A percentile compares a stretch with the other conserved stretches of the same genome.
phyloP scores from a whole-genome alignment of 768 basidiomycete genomes.

The Tricholoma sp. region DNA sequence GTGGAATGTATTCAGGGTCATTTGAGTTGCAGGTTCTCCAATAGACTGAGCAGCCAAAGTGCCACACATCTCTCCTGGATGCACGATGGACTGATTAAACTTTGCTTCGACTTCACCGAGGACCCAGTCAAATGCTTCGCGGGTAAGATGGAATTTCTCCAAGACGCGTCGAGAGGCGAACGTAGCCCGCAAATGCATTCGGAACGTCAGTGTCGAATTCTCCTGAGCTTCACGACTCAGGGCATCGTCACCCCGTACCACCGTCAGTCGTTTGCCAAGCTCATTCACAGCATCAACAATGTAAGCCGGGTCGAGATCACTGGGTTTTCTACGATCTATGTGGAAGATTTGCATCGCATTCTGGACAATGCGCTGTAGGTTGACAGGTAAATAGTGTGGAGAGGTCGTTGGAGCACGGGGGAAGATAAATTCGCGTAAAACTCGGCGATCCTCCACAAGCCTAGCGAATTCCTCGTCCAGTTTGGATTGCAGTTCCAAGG shows the following conservation, averaged over 20 bases:
- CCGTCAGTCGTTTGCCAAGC: constrained; percentile 69
- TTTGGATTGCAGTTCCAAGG: constrained; percentile 74
- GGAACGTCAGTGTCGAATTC: constrained; percentile 89
- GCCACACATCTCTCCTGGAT: constrained; percentile 99
- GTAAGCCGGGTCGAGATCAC: constrained; percentile 84
- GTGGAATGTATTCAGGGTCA: constrained; percentile 99
- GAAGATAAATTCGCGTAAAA: constrained; percentile 83
- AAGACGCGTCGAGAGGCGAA: constrained; percentile 85
- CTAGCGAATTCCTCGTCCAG: constrained; percentile 68
- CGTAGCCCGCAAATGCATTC: constrained; percentile 87
- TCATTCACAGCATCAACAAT: constrained; percentile 77
- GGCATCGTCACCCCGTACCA: constrained; percentile 82
- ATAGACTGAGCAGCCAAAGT: constrained; percentile 98
- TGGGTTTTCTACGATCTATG: constrained; percentile 89
- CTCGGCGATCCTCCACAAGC: constrained; percentile 67
- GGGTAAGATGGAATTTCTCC: constrained; percentile 82
- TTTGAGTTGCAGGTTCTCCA: constrained; percentile 98
- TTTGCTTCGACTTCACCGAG: constrained; percentile 92
- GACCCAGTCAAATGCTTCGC: constrained; percentile 98
- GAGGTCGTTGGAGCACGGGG: constrained; percentile 62
- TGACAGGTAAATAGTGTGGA: constrained; percentile 90
- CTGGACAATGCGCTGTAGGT: constrained; percentile 90
- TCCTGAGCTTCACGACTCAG: constrained; percentile 75
- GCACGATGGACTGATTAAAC: constrained; percentile 88
- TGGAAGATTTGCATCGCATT: constrained; percentile 97